phyloP scores from a whole-genome alignment of 2,329 filamentous ascomycete species.

The Pseudogymnoascus sp. region DNA sequence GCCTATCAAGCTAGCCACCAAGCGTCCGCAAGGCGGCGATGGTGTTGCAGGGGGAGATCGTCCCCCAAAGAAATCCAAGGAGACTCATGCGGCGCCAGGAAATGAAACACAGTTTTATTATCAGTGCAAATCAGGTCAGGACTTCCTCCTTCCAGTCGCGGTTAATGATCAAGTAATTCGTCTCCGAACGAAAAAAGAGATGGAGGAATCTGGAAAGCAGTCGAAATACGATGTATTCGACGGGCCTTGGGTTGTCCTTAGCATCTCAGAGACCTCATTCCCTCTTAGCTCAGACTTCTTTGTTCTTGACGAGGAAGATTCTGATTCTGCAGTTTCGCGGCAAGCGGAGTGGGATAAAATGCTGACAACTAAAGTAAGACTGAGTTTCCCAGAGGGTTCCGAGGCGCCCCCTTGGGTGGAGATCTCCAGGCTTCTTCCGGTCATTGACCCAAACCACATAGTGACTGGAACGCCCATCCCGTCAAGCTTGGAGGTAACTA shows the following conservation, averaged over 20 bases:
- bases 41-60: neutral
- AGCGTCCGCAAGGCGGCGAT: neutral
- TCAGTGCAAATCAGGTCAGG: neutral
- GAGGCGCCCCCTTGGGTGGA: neutral
- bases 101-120: neutral
- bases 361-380: neutral
- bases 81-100: neutral
- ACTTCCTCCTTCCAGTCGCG: neutral
- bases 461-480: neutral
- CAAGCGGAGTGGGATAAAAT: constrained; percentile 10
- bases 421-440: constrained; percentile 3
- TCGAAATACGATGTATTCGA: constrained; percentile 11
- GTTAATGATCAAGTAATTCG: neutral
- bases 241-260: constrained; percentile 9
- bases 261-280: neutral
- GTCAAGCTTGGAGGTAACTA: constrained; percentile 4
- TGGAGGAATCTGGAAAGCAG: neutral
- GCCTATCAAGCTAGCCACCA: neutral
- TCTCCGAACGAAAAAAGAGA: neutral
- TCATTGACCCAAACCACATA: neutral
- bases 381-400: constrained; percentile 3
- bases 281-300: neutral
- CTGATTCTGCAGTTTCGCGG: neutral
- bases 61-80: neutral
- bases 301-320: neutral